A percentile compares a stretch with the other conserved stretches of the same genome.
These are phyloP conservation scores for Verbena officinalis DNA, from an alignment of 257 asterid genomes.

Conservation along the genomic window DNA sequence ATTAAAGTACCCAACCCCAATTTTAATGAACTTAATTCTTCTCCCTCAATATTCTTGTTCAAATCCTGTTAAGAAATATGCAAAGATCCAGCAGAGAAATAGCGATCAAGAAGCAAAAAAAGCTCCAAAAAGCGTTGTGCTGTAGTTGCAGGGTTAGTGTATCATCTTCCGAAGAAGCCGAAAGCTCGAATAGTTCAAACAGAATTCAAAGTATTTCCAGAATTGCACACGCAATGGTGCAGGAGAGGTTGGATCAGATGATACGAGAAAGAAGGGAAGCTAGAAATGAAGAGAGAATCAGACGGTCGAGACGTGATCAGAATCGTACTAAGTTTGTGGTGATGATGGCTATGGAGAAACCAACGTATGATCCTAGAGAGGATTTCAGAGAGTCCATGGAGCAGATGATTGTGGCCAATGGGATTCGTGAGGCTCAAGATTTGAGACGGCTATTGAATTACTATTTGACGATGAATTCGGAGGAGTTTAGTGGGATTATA, in stretches of 20 bases:
- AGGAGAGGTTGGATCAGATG: slow-evolving; percentile 77
- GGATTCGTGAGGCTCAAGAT: slow-evolving; percentile 59
- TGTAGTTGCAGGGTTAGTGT: slow-evolving; percentile 71
- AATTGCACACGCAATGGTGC: slow-evolving; percentile 87
- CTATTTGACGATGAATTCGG: slow-evolving; percentile 71
- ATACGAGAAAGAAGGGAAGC: slow-evolving; percentile 58
- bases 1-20: slow-evolving; percentile 46
- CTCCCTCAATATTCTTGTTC: slow-evolving; percentile 29
- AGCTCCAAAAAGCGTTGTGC: slow-evolving; percentile 52
- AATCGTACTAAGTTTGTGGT: slow-evolving; percentile 56
- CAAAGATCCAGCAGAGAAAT: slow-evolving; percentile 41
- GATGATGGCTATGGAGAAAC: slow-evolving; percentile 80
- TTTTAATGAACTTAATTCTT: slow-evolving; percentile 40
- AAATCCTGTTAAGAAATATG: slow-evolving; percentile 45
- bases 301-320: slow-evolving; percentile 35
- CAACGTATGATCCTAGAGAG: slow-evolving; percentile 69
- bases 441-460: slow-evolving; percentile 63
- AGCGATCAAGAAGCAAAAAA: slow-evolving; percentile 46
- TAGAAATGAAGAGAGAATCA: slow-evolving; percentile 15
- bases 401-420: slow-evolving; percentile 61
- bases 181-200: slow-evolving; percentile 46
- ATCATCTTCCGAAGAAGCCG: slow-evolving; percentile 66
- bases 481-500: slow-evolving; percentile 59
- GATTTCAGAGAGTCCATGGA: slow-evolving; percentile 76
- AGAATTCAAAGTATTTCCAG: slow-evolving; percentile 57